Base-by-base conservation (phyloP, 371 early-diverging fungal genomes). In the Blakeslea trispora region DNA sequence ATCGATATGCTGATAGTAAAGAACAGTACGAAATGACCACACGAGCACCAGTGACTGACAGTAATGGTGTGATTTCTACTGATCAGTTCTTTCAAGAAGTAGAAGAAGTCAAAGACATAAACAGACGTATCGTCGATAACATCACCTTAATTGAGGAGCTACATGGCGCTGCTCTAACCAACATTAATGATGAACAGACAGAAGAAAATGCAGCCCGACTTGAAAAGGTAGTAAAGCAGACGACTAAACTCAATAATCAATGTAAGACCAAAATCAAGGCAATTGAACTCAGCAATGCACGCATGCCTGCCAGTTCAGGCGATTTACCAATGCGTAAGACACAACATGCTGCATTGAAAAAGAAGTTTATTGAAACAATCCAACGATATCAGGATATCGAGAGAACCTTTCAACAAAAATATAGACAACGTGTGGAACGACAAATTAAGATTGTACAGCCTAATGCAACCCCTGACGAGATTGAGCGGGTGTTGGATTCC, bases 371-470 rank as follows among this genome's bases (percentile, higher is more conserved):
- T 66, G 90, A 91, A 31, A 81, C 84, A 10, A 90, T 93, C 76
- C 82, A 81, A 45, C 82, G 86, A 40, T 93, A 90, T 68, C 90
- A 91, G 71, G 75, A 81, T 34, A 79, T 89, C 3, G 92, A 93
- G 66, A 82, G 82, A 55, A 85, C 86, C 46, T 90, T 87, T 56
- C 85, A 91, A 54, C 83, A 85, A 59, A 90, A 90, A 64, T 90
- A 89, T 66, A 87, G 89, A 64, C 85, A 85, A 49, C 75, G 91
- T 45, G 81, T 93, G 81, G 89, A 91, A 68, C 64, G 90, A 58
- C 92, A 93, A 60, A 87, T 84, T 66, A 76, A 80, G 41, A 89
- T 93, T 71, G 93, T 91, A 46, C 88, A 88, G 45, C 93, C 93
- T 10, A 80, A 85, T 55, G 93, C 93, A 10, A 83, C 86, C 5